Conservation (phyloP, 2,329 filamentous ascomycete genomes). For the Claviceps humidiphila region DNA sequence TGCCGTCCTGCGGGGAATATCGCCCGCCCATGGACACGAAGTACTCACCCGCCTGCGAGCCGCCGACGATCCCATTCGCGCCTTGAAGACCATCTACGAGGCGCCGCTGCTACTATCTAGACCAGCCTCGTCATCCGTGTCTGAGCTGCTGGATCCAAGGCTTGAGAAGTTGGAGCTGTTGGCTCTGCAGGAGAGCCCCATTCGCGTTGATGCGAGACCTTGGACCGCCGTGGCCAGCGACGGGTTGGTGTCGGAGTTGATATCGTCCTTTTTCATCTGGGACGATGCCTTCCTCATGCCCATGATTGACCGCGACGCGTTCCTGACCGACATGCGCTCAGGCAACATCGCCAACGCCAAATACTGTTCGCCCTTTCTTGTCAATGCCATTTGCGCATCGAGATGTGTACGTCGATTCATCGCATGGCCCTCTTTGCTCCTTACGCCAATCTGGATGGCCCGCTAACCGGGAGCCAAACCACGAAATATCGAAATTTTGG, state of each 20-base stretch:
- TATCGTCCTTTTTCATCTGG: slow-evolving; percentile 18
- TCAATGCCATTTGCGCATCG: slow-evolving; percentile 19
- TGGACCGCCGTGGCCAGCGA: slow-evolving; percentile 19
- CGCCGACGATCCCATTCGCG: slow-evolving; percentile 4
- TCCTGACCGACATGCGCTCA: slow-evolving; percentile 15
- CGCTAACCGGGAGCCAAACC: not conserved
- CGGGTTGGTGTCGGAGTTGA: slow-evolving; percentile 18
- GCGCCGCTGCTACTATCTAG: not conserved
- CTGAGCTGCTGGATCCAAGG: not conserved
- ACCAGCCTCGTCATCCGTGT: not conserved
- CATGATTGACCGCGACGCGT: slow-evolving; percentile 14
- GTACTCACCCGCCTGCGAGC: slow-evolving; percentile 4
- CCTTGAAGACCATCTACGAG: slow-evolving; percentile 3
- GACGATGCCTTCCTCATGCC: slow-evolving; percentile 14
- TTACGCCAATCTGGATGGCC: not conserved
- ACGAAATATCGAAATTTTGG: too few relatives aligned
- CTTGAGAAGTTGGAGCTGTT: slow-evolving; percentile 5
- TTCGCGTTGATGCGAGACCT: slow-evolving; percentile 16
- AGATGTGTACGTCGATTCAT: slow-evolving; percentile 13
- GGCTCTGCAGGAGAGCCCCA: slow-evolving; percentile 9
- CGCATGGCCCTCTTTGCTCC: not conserved
- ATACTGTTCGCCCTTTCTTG: slow-evolving; percentile 19
- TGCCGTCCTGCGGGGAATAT: slow-evolving; percentile 1
- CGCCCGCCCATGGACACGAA: slow-evolving; percentile 3
- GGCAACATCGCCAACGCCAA: slow-evolving; percentile 9